Conservation (phyloP, 2,329 filamentous ascomycete species). For the Seiridium cupressi region DNA sequence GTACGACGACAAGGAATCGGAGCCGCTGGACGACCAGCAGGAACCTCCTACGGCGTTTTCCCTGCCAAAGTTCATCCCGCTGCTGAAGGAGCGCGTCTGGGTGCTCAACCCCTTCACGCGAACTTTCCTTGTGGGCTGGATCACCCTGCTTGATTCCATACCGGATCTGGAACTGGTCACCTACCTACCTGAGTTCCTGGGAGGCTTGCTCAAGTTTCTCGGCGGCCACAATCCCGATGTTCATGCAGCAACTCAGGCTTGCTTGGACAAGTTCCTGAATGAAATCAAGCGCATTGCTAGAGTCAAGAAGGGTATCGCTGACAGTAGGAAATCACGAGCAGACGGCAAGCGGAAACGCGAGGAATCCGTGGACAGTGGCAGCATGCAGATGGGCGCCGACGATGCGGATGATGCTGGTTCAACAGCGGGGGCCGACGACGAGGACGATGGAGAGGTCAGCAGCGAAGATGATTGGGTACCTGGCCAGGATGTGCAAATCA, state of each 20-base stretch:
- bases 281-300: conserved; percentile 95
- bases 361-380: conserved; percentile 66
- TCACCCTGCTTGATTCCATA: conserved; percentile 91
- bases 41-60: conserved; percentile 85
- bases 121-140: conserved; percentile 94
- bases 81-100: conserved; percentile 90
- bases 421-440: conserved; percentile 51
- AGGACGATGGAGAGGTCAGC: conserved; percentile 54
- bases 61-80: conserved; percentile 82
- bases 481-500: conserved; percentile 93
- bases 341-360: conserved; percentile 69
- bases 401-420: conserved; percentile 61
- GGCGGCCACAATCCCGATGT: conserved; percentile 91
- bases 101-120: conserved; percentile 93
- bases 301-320: conserved; percentile 87
- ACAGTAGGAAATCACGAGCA: conserved; percentile 72
- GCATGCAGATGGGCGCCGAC: conserved; percentile 55
- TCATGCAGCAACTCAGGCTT: conserved; percentile 86
- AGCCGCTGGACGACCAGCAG: conserved; percentile 36
- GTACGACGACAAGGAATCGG: conserved; percentile 42
- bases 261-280: conserved; percentile 83
- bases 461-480: conserved; percentile 95
- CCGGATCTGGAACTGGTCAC: conserved; percentile 93
- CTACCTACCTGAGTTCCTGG: conserved; percentile 87
- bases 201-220: conserved; percentile 85